Evolutionary conservation across 495 filamentous ascomycete genomes (phyloP).

Genomic region (Penicillium silybi): DNA sequence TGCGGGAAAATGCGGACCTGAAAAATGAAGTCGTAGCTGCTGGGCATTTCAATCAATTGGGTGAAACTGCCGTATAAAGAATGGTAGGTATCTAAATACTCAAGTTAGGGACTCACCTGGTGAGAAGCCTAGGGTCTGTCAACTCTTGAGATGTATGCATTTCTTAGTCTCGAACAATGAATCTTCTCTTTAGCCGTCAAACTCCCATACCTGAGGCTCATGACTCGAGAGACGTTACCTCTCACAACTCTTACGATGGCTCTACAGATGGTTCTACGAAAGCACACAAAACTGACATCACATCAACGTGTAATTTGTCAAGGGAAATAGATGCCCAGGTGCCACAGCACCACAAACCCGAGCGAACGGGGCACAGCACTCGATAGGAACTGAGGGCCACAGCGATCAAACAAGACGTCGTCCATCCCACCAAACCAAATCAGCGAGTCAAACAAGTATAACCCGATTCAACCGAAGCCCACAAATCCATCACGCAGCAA

Average conservation of each 20-base stretch:
- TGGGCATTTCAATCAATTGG: too few relatives aligned
- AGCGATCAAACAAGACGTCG: neutral
- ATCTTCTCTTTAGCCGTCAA: too few relatives aligned
- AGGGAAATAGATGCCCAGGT: constrained; percentile 15
- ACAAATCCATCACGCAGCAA: constrained; percentile 2
- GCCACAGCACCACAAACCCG: constrained; percentile 21
- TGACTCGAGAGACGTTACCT: neutral
- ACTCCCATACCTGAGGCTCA: too few relatives aligned
- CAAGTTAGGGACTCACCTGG: too few relatives aligned
- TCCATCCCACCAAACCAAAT: neutral
- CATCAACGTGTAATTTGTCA: constrained; percentile 22
- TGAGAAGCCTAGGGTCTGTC: too few relatives aligned
- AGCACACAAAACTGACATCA: constrained; percentile 6
- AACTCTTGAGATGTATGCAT: too few relatives aligned
- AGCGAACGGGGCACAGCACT: constrained; percentile 26
- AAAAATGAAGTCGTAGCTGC: too few relatives aligned
- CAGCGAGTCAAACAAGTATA: neutral
- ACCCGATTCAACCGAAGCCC: neutral
- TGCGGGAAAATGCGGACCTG: too few relatives aligned
- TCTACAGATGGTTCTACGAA: neutral
- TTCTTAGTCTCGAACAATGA: too few relatives aligned
- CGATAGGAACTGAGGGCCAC: neutral
- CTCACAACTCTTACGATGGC: neutral
- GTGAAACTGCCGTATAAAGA: too few relatives aligned
- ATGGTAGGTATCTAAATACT: too few relatives aligned